A percentile compares a stretch with the other conserved stretches of the same genome.
Evolutionary conservation across 176 grass and related monocot genomes (phyloP).

Genomic region (sorghum (Sorghum bicolor)): DNA sequence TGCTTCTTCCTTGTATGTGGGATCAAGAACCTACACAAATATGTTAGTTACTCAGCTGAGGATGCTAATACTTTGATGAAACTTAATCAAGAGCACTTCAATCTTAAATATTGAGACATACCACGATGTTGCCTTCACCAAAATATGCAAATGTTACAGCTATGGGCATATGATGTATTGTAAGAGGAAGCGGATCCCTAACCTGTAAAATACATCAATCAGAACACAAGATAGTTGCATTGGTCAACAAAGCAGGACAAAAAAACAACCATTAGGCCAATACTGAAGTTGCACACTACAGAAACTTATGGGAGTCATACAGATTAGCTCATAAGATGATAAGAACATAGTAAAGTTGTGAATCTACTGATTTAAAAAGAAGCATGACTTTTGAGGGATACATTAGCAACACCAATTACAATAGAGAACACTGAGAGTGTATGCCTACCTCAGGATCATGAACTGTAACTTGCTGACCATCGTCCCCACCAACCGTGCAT

Average conservation of each 20-base stretch:
- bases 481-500: constrained; percentile 74
- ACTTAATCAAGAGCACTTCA: not conserved
- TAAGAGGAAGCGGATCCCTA: constrained; percentile 82
- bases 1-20: constrained; percentile 94
- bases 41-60: constrained; percentile 4
- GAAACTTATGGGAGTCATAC: not conserved
- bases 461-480: constrained; percentile 75
- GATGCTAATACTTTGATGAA: not conserved
- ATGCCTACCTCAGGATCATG: constrained; percentile 72
- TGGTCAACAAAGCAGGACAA: not conserved
- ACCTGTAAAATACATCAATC: constrained; percentile 54
- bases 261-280: not conserved
- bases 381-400: not conserved
- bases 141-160: constrained; percentile 96
- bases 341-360: not conserved
- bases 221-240: not conserved
- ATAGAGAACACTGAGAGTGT: not conserved
- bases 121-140: constrained; percentile 78
- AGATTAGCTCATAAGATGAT: not conserved
- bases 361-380: not conserved
- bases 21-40: constrained; percentile 77
- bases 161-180: constrained; percentile 90
- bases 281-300: not conserved
- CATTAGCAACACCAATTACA: not conserved
- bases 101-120: constrained; percentile 41